Percentiles rank a stretch among this genome's conserved stretches.
These are phyloP conservation scores for Amylostereum areolatum DNA, from an alignment of 1,284 basidiomycete genomes.

Conservation along the genomic window DNA sequence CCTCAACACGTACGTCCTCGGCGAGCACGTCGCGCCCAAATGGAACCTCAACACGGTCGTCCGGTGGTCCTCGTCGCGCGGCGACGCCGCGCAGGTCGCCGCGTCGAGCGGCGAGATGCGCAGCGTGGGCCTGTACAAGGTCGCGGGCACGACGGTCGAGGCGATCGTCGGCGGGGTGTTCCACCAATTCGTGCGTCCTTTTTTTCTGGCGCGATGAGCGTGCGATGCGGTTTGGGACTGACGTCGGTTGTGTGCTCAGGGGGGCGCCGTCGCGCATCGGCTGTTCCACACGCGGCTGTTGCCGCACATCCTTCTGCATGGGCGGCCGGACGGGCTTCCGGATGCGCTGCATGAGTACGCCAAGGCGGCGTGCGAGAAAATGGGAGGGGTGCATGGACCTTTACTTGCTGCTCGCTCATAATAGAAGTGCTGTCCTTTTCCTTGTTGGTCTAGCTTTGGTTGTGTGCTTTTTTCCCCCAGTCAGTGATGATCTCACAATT, in stretches of 20 bases:
- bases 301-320: constrained; percentile 45
- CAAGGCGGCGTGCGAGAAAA: constrained; percentile 32
- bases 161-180: constrained; percentile 73
- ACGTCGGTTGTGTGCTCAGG: constrained; percentile 29
- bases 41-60: constrained; percentile 67
- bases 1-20: constrained; percentile 63
- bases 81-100: constrained; percentile 16
- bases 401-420: too few relatives aligned
- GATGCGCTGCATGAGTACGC: constrained; percentile 46
- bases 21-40: constrained; percentile 62
- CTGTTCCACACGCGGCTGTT: constrained; percentile 64
- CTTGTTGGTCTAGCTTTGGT: too few relatives aligned
- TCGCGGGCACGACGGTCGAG: constrained; percentile 69
- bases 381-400: constrained; percentile 39
- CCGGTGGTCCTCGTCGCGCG: constrained; percentile 55
- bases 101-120: constrained; percentile 27
- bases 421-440: too few relatives aligned
- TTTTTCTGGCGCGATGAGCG: neutral
- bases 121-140: constrained; percentile 66
- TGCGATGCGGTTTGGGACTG: neutral
- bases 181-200: constrained; percentile 64
- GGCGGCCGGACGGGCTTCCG: constrained; percentile 40
- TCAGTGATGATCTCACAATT: too few relatives aligned
- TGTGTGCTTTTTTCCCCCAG: too few relatives aligned
- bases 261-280: constrained; percentile 53